These are phyloP conservation scores for Aureobasidium zeae DNA, from an alignment of 2,329 filamentous ascomycete species.

Conservation along the genomic window DNA sequence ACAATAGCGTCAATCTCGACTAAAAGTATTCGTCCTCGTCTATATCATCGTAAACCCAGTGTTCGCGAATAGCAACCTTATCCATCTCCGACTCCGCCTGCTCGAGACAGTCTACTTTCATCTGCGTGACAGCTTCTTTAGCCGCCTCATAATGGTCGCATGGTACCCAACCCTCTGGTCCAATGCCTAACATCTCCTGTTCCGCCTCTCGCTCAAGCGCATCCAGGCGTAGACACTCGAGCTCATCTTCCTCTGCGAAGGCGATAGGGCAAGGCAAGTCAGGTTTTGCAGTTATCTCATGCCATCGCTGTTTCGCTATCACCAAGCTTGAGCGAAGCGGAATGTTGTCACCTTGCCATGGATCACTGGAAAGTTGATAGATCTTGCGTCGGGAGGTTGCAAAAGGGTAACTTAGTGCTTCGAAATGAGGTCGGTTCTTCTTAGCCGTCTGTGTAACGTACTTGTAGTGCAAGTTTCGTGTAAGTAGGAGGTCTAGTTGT, in stretches of 20 bases:
- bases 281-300: background rate
- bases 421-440: constrained; percentile 8
- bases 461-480: constrained; percentile 14
- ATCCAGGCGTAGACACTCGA: background rate
- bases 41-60: background rate
- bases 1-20: no score
- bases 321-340: background rate
- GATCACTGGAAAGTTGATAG: background rate
- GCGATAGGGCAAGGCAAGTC: background rate
- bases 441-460: constrained; percentile 12
- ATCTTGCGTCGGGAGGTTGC: background rate
- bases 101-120: background rate
- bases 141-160: background rate
- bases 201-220: background rate
- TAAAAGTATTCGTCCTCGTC: background rate
- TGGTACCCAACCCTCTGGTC: background rate
- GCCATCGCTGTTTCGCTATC: background rate
- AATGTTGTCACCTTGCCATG: background rate
- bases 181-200: background rate
- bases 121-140: background rate
- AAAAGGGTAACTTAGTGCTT: constrained; percentile 5
- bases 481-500: constrained; percentile 9
- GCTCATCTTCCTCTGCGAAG: background rate
- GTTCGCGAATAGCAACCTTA: background rate
- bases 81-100: background rate